Base-by-base conservation (phyloP, 768 basidiomycete genomes). In the Boletus fagicola region DNA sequence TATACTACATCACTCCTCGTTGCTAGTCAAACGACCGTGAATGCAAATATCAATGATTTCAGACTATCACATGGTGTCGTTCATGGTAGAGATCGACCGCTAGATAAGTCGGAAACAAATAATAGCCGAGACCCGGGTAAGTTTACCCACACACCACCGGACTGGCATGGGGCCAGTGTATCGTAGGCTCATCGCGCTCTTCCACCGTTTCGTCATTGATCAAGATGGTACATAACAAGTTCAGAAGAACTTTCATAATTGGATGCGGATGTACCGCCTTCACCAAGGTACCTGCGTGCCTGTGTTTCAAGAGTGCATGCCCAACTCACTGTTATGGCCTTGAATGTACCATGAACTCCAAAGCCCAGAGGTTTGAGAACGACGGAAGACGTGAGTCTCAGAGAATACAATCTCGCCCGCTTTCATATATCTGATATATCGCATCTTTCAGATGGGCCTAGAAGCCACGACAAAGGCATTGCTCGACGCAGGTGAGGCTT, bases 381-480 rank as follows among this genome's bases (percentile, higher is more conserved):
- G 4, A 26, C 26, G 2, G 26, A 26, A 26, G 26, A 26, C 2
- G 26, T 26, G 26, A 26, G 26, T 53, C 4, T 20, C 36, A 4
- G 26, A 10, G 9, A 30, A 33, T n/a, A 4, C 15, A 15, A 9
- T 31, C 16, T 38, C 16, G 18, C 20, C 22, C 5, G 1, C 13
- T 48, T 43, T 36, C 18, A 1, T 22, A 5, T 5, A 7, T 28
- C 28, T 28, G 28, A 28, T 4, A 7, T 28, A 28, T 28, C 28
- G 28, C 28, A 28, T 28, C 28, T 8, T 6, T 30, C 8, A 9
- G 30, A 30, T 30, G 7, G 9, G 30, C 9, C 2, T 30, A 2
- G 30, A 30, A 30, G 30, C 30, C 2, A 2, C 88, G 1, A 91
- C 90, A 1, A 94, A 94, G 64, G 92, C 92, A 0, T 78, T 94